A percentile compares a stretch with the other conserved stretches of the same genome.
These are phyloP conservation scores for Rhizopus delemar DNA, from an alignment of 371 early-diverging fungal species.

Conservation along the genomic window DNA sequence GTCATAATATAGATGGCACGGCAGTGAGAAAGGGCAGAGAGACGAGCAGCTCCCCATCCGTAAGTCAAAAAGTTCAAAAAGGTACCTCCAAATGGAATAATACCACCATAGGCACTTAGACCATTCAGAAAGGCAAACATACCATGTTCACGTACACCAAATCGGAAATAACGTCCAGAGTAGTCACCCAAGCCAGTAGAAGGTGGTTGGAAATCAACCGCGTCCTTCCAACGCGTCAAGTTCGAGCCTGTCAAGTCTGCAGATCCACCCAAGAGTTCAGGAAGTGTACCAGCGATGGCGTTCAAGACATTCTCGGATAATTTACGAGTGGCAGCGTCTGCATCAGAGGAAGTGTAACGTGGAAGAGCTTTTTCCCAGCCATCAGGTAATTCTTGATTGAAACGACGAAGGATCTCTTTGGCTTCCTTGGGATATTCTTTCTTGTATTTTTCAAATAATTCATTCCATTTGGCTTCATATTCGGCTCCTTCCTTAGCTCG, in stretches of 20 bases:
- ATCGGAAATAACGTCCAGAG: constrained; percentile 91
- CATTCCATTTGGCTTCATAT: constrained; percentile 75
- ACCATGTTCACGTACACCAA: constrained; percentile 99
- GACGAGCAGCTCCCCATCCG: constrained; percentile 88
- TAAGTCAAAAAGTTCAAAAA: constrained; percentile 97
- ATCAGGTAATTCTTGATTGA: constrained; percentile 70
- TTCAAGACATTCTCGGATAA: constrained; percentile 81
- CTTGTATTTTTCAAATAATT: constrained; percentile 65
- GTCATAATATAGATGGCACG: constrained; percentile 97
- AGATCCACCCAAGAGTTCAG: constrained; percentile 95
- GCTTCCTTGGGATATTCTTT: constrained; percentile 66
- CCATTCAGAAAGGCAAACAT: constrained; percentile 99
- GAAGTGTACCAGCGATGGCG: constrained; percentile 71
- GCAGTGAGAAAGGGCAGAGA: constrained; percentile 86
- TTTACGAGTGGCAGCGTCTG: constrained; percentile 88
- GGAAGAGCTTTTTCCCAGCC: constrained; percentile 77
- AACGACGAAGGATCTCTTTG: constrained; percentile 78
- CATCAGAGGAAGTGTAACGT: constrained; percentile 72
- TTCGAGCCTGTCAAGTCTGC: constrained; percentile 98
- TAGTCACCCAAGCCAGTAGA: constrained; percentile 73
- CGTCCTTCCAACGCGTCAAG: constrained; percentile 91
- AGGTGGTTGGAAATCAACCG: constrained; percentile 86
- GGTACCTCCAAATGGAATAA: constrained; percentile 93
- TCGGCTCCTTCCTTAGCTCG: constrained; percentile 62
- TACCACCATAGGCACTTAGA: constrained; percentile 80